phyloP scores from a whole-genome alignment of 192 early-diverging fungal species.

The Linderina pennispora region DNA sequence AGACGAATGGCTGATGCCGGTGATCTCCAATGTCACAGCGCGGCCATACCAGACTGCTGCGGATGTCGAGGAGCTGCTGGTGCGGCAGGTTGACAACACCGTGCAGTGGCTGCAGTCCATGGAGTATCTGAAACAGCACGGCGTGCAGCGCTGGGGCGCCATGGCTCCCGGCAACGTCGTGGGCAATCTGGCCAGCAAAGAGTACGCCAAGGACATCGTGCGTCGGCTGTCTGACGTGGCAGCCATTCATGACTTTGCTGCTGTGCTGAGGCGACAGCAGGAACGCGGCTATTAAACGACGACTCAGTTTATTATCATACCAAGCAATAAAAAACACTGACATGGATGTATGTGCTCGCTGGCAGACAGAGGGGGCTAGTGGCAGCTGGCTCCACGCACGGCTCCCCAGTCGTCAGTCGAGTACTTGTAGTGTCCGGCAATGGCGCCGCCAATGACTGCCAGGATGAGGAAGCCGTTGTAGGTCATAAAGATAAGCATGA shows the following conservation, averaged over 20 bases:
- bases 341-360: not conserved
- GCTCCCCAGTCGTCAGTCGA: conserved; percentile 34
- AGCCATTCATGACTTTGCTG: conserved; percentile 33
- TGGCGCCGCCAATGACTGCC: conserved; percentile 58
- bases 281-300: conserved; percentile 25
- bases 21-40: conserved; percentile 91
- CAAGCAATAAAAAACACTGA: not conserved
- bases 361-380: conserved; percentile 9
- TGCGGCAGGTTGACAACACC: conserved; percentile 73
- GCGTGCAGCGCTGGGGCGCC: conserved; percentile 77
- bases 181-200: conserved; percentile 82
- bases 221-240: conserved; percentile 41
- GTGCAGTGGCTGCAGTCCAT: conserved; percentile 89
- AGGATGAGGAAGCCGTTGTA: conserved; percentile 75
- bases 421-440: conserved; percentile 56
- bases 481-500: conserved; percentile 83
- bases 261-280: conserved; percentile 27
- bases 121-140: conserved; percentile 65
- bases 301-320: not conserved
- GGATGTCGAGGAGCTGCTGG: conserved; percentile 64
- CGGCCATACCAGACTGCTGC: conserved; percentile 57
- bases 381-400: conserved; percentile 45
- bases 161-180: conserved; percentile 84
- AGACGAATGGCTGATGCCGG: conserved; percentile 63
- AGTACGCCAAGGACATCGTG: conserved; percentile 70